Conservation (phyloP, 441 rosid genomes). For the Capsella rubella region DNA sequence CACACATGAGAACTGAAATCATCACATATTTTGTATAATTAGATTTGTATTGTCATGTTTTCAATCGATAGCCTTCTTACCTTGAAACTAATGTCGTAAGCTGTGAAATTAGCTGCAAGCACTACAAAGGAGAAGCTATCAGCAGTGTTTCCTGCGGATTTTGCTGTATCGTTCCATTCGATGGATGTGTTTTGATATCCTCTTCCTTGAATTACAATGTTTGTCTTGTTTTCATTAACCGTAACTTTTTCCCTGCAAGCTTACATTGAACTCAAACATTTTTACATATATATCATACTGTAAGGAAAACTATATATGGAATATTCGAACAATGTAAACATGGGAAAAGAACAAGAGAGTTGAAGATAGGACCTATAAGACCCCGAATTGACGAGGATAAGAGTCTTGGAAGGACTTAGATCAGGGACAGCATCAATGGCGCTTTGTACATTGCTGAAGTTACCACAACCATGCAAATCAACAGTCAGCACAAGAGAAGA, state of each 20-base stretch:
- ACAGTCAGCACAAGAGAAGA: slow-evolving; percentile 64
- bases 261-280: slow-evolving; percentile 10
- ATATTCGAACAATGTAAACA: not conserved
- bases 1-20: slow-evolving; percentile 1
- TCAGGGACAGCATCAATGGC: slow-evolving; percentile 75
- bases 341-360: slow-evolving; percentile 1
- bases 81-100: slow-evolving; percentile 82
- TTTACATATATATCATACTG: not conserved
- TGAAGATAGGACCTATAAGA: slow-evolving; percentile 65
- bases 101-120: slow-evolving; percentile 69
- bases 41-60: not conserved
- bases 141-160: slow-evolving; percentile 70
- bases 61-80: slow-evolving; percentile 42
- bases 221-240: slow-evolving; percentile 64
- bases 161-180: slow-evolving; percentile 80
- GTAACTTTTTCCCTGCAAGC: slow-evolving; percentile 71
- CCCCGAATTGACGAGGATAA: slow-evolving; percentile 68
- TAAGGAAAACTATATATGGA: not conserved
- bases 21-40: not conserved
- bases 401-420: slow-evolving; percentile 54
- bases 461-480: slow-evolving; percentile 66
- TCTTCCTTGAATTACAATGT: slow-evolving; percentile 78
- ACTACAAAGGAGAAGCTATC: slow-evolving; percentile 67
- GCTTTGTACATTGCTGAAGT: slow-evolving; percentile 69
- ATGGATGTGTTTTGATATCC: slow-evolving; percentile 66